A percentile compares a stretch with the other conserved stretches of the same genome.
Evolutionary conservation across 2,329 filamentous ascomycete genomes (phyloP).

Genomic region (Exophiala calicioides): DNA sequence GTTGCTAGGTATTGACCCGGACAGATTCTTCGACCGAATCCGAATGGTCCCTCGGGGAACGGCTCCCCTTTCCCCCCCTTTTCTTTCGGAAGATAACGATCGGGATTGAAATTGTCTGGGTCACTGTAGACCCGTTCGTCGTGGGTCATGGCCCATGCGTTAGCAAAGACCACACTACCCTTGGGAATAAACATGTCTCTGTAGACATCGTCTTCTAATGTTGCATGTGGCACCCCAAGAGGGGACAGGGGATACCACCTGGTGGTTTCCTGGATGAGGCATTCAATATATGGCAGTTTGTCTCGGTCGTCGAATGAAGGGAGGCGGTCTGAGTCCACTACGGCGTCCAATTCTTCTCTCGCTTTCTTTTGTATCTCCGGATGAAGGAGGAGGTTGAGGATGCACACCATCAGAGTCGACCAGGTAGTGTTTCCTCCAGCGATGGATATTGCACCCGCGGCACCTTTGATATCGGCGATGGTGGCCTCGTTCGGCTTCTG

Average conservation of each 20-base stretch:
- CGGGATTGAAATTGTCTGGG: constrained; percentile 45
- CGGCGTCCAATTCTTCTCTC: constrained; percentile 51
- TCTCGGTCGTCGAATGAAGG: constrained; percentile 52
- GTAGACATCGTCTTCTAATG: constrained; percentile 51
- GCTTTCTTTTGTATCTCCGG: constrained; percentile 49
- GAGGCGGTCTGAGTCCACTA: constrained; percentile 50
- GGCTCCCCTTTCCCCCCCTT: constrained; percentile 11
- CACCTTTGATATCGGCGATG: constrained; percentile 51
- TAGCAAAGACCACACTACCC: constrained; percentile 39
- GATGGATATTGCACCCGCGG: constrained; percentile 48
- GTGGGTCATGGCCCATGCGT: constrained; percentile 29
- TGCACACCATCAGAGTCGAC: constrained; percentile 45
- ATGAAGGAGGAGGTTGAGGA: constrained; percentile 54
- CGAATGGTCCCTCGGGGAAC: constrained; percentile 49
- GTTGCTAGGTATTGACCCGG: constrained; percentile 38
- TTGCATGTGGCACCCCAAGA: constrained; percentile 50
- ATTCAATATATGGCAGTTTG: constrained; percentile 55
- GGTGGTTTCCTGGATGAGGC: constrained; percentile 58
- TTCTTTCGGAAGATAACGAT: constrained; percentile 39
- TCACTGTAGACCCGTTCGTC: constrained; percentile 42
- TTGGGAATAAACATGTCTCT: constrained; percentile 53
- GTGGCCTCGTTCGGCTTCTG: constrained; percentile 34
- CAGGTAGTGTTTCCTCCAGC: constrained; percentile 36
- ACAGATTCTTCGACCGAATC: constrained; percentile 56
- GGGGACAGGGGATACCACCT: constrained; percentile 33